Percentiles rank a stretch among this genome's conserved stretches.
phyloP scores from a whole-genome alignment of 2,329 filamentous ascomycete genomes.

The Neonectria neomacrospora region DNA sequence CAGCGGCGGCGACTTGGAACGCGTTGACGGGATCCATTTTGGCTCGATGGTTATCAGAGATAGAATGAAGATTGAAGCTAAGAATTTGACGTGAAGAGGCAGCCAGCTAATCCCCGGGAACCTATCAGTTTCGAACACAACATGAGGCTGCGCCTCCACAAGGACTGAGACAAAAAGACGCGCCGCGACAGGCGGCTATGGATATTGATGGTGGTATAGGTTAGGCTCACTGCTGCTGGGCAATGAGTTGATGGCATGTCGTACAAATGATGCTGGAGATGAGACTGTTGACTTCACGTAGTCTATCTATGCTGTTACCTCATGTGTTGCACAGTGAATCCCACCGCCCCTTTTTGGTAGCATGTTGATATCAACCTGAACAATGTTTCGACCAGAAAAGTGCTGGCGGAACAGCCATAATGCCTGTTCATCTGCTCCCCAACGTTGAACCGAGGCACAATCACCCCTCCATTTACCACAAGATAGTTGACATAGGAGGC shows the following conservation, averaged over 20 bases:
- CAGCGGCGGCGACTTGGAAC: not conserved
- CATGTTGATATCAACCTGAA: conserved; percentile 19
- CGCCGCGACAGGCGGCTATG: not conserved
- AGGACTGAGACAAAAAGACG: not conserved
- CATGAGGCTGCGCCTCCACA: not conserved
- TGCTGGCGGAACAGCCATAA: conserved; percentile 21
- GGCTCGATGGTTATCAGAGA: too few relatives aligned
- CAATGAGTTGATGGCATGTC: not conserved
- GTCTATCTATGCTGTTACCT: conserved; percentile 14
- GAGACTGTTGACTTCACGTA: too few relatives aligned
- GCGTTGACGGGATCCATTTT: conserved; percentile 3
- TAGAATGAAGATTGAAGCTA: too few relatives aligned
- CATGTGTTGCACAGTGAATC: conserved; percentile 26
- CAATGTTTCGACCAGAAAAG: conserved; percentile 33
- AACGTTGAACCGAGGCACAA: conserved; percentile 45
- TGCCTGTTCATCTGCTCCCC: conserved; percentile 37
- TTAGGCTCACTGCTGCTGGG: not conserved
- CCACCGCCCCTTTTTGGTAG: conserved; percentile 19
- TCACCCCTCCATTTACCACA: conserved; percentile 44
- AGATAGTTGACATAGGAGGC: conserved; percentile 43
- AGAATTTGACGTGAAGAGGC: not conserved
- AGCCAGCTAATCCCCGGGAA: not conserved
- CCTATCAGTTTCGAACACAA: not conserved
- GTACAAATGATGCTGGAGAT: too few relatives aligned
- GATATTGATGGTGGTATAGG: not conserved